phyloP scores from a whole-genome alignment of 2,329 filamentous ascomycete genomes.

The Hypoxylon sp. region DNA sequence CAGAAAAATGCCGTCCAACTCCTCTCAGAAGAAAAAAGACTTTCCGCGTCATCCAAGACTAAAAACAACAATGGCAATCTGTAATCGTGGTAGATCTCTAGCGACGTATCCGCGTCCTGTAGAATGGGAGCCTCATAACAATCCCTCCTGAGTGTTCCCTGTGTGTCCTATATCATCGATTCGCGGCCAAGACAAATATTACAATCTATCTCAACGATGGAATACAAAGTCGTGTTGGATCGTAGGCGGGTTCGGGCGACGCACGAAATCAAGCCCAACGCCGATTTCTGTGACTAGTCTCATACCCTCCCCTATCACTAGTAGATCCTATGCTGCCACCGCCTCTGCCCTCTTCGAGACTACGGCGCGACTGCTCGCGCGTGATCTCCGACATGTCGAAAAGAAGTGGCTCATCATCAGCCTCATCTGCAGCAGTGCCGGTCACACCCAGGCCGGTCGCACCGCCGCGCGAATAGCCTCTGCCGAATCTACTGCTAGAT shows the following conservation, averaged over 20 bases:
- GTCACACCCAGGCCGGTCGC: conserved; percentile 61
- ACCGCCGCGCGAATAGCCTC: conserved; percentile 56
- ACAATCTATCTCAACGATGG: conserved; percentile 32
- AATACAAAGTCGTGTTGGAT: conserved; percentile 14
- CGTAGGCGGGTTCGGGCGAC: not conserved
- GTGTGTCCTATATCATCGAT: conserved; percentile 19
- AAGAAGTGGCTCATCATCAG: conserved; percentile 77
- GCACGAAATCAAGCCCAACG: conserved; percentile 46
- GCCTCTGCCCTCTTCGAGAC: conserved; percentile 68
- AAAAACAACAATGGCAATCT: conserved; percentile 41
- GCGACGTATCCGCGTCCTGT: conserved; percentile 19
- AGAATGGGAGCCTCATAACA: conserved; percentile 6
- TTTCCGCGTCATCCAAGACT: conserved; percentile 32
- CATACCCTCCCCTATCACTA: conserved; percentile 58
- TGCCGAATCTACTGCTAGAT: conserved; percentile 53
- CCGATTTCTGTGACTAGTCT: conserved; percentile 51
- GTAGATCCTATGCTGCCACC: conserved; percentile 58
- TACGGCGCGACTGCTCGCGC: conserved; percentile 67
- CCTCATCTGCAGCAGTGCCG: conserved; percentile 62
- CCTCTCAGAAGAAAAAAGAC: conserved; percentile 20
- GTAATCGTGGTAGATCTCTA: conserved; percentile 37
- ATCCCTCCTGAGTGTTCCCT: conserved; percentile 6
- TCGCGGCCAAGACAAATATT: conserved; percentile 22
- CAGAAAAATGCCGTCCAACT: conserved; percentile 35
- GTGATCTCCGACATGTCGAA: conserved; percentile 82